These are phyloP conservation scores for Berkeleyomyces rouxiae DNA, from an alignment of 2,329 filamentous ascomycete genomes.

Conservation along the genomic window DNA sequence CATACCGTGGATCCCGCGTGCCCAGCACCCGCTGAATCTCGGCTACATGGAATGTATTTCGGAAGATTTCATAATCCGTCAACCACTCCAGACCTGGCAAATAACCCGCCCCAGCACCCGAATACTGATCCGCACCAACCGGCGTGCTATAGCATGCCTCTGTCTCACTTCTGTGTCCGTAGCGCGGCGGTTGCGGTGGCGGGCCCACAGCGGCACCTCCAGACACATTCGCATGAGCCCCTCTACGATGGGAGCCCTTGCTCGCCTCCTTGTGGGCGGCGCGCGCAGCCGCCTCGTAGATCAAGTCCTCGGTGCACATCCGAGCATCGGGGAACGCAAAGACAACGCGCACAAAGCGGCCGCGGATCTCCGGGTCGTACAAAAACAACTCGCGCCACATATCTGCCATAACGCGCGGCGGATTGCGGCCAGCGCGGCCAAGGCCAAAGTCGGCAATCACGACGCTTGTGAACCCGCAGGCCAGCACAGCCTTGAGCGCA, in stretches of 20 bases:
- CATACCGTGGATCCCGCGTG: slow-evolving; percentile 37
- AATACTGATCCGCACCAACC: slow-evolving; percentile 8
- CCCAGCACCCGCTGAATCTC: slow-evolving; percentile 35
- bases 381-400: slow-evolving; percentile 50
- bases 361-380: slow-evolving; percentile 44
- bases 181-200: background rate
- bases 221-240: slow-evolving; percentile 14
- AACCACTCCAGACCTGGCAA: background rate
- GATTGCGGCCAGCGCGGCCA: slow-evolving; percentile 47
- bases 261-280: slow-evolving; percentile 33
- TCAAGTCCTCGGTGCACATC: slow-evolving; percentile 36
- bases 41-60: slow-evolving; percentile 31
- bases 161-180: slow-evolving; percentile 21
- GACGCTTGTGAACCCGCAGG: slow-evolving; percentile 38
- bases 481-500: slow-evolving; percentile 52
- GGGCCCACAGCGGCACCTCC: too few relatives aligned
- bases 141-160: slow-evolving; percentile 17
- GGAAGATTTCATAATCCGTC: slow-evolving; percentile 37
- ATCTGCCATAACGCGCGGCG: slow-evolving; percentile 45
- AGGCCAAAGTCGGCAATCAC: slow-evolving; percentile 50
- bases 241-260: slow-evolving; percentile 14
- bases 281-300: slow-evolving; percentile 26
- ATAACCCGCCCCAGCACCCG: background rate
- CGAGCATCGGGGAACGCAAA: slow-evolving; percentile 46
- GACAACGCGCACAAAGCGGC: slow-evolving; percentile 43